Conservation (phyloP, 805 yeast species). For the Blastobotrys robertii region DNA sequence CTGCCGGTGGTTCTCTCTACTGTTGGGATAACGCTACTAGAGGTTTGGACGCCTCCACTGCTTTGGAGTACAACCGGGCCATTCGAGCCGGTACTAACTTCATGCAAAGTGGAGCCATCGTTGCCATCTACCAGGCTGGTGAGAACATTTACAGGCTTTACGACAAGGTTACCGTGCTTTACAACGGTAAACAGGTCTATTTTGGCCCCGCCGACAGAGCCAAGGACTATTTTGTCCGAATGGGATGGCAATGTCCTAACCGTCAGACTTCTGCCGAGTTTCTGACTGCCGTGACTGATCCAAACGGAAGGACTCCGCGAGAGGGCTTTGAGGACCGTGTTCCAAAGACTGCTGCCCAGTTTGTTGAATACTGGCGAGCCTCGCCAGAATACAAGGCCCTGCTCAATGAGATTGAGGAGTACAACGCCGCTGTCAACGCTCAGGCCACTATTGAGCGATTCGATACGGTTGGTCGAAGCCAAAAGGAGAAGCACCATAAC, state of each 20-base stretch:
- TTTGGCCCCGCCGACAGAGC: constrained; percentile 53
- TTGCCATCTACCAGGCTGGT: constrained; percentile 63
- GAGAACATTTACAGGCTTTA: constrained; percentile 56
- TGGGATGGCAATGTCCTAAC: constrained; percentile 57
- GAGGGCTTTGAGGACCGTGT: constrained; percentile 42
- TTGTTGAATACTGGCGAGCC: constrained; percentile 46
- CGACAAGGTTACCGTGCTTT: constrained; percentile 52
- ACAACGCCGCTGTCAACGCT: constrained; percentile 25
- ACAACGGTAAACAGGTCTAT: constrained; percentile 52
- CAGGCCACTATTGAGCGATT: constrained; percentile 30
- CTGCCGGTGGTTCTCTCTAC: constrained; percentile 52
- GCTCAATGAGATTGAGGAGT: constrained; percentile 36
- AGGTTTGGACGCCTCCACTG: constrained; percentile 80
- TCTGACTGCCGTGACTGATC: constrained; percentile 60
- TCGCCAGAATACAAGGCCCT: constrained; percentile 39
- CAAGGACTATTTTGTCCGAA: constrained; percentile 44
- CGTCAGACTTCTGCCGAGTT: constrained; percentile 67
- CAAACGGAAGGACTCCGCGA: constrained; percentile 43
- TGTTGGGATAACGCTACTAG: constrained; percentile 81
- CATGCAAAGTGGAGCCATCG: constrained; percentile 45
- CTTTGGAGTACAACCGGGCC: constrained; percentile 61
- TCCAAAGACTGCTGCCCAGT: constrained; percentile 55
- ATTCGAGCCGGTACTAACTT: constrained; percentile 52
- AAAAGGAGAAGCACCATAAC: constrained; percentile 32
- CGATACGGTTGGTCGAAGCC: constrained; percentile 29